Evolutionary conservation across 306 rosid genomes (phyloP), one percentile per base, ranked within the genome.

Genomic region (Dicorynia guianensis): DNA sequence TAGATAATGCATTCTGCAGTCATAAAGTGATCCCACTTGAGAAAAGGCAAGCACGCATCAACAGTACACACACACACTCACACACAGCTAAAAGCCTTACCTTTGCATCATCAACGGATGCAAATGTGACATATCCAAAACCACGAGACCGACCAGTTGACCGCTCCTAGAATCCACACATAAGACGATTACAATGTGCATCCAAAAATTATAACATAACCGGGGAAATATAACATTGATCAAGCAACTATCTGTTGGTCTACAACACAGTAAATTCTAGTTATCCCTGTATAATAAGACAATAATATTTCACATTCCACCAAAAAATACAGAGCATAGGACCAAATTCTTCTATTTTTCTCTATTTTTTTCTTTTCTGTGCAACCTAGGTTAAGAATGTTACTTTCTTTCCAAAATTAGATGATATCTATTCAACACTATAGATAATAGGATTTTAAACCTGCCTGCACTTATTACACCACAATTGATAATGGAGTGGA

Each of bases 121-220:
- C 84, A 89, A 96, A 96, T 48, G 99, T 96, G 25, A 93, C 98
- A 80, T 96, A 92, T 67, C 99, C 99, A 85, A 96, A 96, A 18
- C 99, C 98, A 15, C 98, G 99, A 82, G 99, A 96, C 19, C 99
- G 84, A 18, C 98, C 98, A 69, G 93, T 89, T 55, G 98, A 83
- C 14, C 98, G 86, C 82, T 96, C 98, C 99, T 96, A 75, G 73
- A 71, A 68, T 47, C 30, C 33, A 68, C 4, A 46, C 50, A 56
- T n/a, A 13, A n/a, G n/a, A 8, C 7, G n/a, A 74, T 18, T 58
- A 19, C 18, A 35, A 58, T 8, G 1, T 39, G 11, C 18, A 50
- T 58, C 47, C 14, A 48, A 17, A 46, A 58, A 33, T 35, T 13
- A 39, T 47, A 49, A 36, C 10, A 50, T 18, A 34, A 35, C 6